A percentile compares a stretch with the other conserved stretches of the same genome.
Conservation (phyloP, 2,329 filamentous ascomycete genomes). For the Didymella exigua region DNA sequence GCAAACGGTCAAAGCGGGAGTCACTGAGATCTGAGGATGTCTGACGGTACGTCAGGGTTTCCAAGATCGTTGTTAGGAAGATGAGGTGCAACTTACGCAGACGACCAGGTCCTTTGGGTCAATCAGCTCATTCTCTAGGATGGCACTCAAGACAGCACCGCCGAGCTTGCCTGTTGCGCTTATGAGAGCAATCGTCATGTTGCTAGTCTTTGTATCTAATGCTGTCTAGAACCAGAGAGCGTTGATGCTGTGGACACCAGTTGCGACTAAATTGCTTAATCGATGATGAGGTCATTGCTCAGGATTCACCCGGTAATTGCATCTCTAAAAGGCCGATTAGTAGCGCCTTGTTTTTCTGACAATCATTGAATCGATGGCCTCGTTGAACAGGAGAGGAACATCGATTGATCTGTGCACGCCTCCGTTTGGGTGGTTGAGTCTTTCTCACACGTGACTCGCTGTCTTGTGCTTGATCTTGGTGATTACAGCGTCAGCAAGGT, state of each 20-base stretch:
- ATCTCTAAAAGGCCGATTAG: background rate
- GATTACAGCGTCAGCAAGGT: too few relatives aligned
- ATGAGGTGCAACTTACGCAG: slow-evolving; percentile 31
- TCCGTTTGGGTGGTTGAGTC: too few relatives aligned
- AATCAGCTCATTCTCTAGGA: slow-evolving; percentile 51
- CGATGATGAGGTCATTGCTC: slow-evolving; percentile 11
- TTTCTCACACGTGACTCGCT: too few relatives aligned
- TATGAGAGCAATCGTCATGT: slow-evolving; percentile 47
- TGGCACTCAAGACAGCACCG: slow-evolving; percentile 50
- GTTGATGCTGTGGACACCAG: background rate
- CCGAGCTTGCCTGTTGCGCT: slow-evolving; percentile 55
- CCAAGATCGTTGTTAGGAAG: rapidly evolving
- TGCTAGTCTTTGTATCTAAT: background rate
- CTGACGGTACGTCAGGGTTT: slow-evolving; percentile 10
- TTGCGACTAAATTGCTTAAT: slow-evolving; percentile 7
- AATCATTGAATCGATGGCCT: too few relatives aligned
- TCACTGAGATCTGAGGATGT: slow-evolving; percentile 28
- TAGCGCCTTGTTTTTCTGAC: too few relatives aligned
- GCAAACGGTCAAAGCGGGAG: slow-evolving; percentile 37
- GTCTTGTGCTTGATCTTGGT: too few relatives aligned
- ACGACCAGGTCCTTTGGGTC: slow-evolving; percentile 47
- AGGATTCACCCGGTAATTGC: slow-evolving; percentile 11
- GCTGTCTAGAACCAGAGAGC: background rate
- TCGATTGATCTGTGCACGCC: too few relatives aligned
- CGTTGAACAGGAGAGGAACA: too few relatives aligned